A percentile compares a stretch with the other conserved stretches of the same genome.
phyloP scores from a whole-genome alignment of 148 eudicot genomes.

The Rheum nobile region DNA sequence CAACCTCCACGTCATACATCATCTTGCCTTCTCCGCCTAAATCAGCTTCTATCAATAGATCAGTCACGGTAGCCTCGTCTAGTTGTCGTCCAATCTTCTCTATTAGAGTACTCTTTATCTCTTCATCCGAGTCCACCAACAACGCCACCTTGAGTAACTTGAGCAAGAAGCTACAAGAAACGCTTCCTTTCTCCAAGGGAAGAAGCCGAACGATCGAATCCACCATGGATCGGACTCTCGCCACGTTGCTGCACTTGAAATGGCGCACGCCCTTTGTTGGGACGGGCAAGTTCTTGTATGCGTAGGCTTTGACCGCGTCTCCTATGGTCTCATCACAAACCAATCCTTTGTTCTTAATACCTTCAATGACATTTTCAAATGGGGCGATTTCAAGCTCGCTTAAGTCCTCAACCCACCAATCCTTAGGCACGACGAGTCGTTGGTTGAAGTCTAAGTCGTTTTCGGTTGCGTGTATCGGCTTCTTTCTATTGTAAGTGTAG shows the following conservation, averaged over 20 bases:
- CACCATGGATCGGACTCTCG: conserved; percentile 31
- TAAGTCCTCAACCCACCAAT: conserved; percentile 98
- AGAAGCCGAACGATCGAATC: conserved; percentile 55
- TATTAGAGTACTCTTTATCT: conserved; percentile 32
- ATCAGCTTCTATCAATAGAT: conserved; percentile 45
- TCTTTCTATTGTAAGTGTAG: conserved; percentile 68
- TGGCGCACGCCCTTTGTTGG: conserved; percentile 40
- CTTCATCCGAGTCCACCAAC: conserved; percentile 39
- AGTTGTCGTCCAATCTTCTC: conserved; percentile 73
- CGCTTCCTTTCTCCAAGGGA: conserved; percentile 66
- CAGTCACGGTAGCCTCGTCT: conserved; percentile 72
- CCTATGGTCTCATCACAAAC: conserved; percentile 63
- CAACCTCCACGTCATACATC: conserved; percentile 50
- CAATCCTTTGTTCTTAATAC: conserved; percentile 41
- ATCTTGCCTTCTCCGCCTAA: conserved; percentile 27
- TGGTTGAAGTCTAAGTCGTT: conserved; percentile 35
- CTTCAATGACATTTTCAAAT: conserved; percentile 42
- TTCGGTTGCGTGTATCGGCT: conserved; percentile 62
- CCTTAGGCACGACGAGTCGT: conserved; percentile 42
- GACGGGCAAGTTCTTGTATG: conserved; percentile 50
- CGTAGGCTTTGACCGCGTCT: conserved; percentile 78
- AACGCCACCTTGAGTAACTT: conserved; percentile 61
- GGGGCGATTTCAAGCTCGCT: conserved; percentile 72
- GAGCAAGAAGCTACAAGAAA: conserved; percentile 79
- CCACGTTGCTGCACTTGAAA: conserved; percentile 22